Percentiles rank a stretch among this genome's conserved stretches.
Evolutionary conservation across 129 eudicot genomes (phyloP).

Genomic region (Mikania micrantha): DNA sequence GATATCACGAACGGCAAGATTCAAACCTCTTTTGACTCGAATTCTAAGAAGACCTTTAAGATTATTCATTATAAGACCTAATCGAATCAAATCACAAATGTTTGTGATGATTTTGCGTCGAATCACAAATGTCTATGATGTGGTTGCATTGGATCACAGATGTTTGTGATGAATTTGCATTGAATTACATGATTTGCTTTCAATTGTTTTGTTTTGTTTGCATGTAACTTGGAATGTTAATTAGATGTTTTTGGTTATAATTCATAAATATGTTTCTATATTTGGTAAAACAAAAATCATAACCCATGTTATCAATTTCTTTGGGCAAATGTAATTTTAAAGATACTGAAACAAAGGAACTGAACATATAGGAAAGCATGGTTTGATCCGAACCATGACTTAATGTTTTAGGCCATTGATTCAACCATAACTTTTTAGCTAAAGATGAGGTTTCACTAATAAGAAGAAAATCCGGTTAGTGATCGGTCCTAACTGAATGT

Average conservation of each 20-base stretch:
- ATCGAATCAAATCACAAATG: neutral
- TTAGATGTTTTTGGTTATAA: constrained; percentile 11
- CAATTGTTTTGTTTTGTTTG: neutral
- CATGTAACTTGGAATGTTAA: neutral
- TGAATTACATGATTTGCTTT: neutral
- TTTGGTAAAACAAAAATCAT: constrained; percentile 4
- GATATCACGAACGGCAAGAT: constrained; percentile 78
- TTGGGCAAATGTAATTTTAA: neutral
- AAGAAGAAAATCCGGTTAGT: too few relatives aligned
- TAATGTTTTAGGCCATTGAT: too few relatives aligned
- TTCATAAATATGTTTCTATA: neutral
- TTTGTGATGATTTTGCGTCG: neutral
- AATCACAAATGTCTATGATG: neutral
- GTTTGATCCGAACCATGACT: too few relatives aligned
- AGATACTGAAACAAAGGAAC: neutral
- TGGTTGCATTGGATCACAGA: constrained; percentile 1
- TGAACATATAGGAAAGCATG: neutral
- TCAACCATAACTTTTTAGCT: too few relatives aligned
- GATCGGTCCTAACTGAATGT: too few relatives aligned
- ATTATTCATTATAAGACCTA: constrained; percentile 40
- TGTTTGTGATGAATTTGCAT: neutral
- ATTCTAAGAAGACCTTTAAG: constrained; percentile 71
- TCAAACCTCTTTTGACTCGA: constrained; percentile 54
- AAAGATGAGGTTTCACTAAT: too few relatives aligned
- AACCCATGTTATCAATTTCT: neutral